Evolutionary conservation across 441 rosid species (phyloP), one percentile per base, ranked within the genome.

Genomic region (Jatropha podagrica): DNA sequence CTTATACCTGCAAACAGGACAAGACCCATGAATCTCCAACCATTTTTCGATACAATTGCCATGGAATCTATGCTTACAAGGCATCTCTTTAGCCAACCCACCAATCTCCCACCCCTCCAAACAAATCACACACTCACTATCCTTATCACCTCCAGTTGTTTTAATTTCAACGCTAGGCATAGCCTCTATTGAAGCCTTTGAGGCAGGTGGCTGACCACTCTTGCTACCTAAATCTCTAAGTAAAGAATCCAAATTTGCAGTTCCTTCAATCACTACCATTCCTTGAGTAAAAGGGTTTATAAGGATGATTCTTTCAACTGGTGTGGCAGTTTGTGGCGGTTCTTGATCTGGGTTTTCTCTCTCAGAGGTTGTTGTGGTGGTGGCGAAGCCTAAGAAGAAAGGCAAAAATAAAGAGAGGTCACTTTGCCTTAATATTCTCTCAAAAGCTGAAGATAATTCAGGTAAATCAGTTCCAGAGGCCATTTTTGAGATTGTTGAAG

Each of bases 31-130:
- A 56, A 83, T 70, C 85, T 84, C 87, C 32, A 93, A 66, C 99
- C 98, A 93, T 86, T 86, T 86, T 77, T 88, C 94, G 71, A 91
- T 86, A 72, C 99, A 95, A 17, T 78, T 80, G 0, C 84, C 86
- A 65, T 93, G 99, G 68, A 95, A 93, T 83, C 68, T 78, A 26
- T 93, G 99, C 76, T 86, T 86, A 75, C 99, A 93, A 4, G 98
- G 96, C 98, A 95, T 93, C 90, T 87, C 95, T 77, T 87, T 85
- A 0, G 79, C 96, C 71, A 82, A 69, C 76, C 80, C 90, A 70
- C 89, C 92, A 46, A 48, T 46, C 62, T 73, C 83, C 88, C 89
- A 88, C 77, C 86, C 90, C 52, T 95, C 99, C 73, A 93, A 83
- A 73, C 98, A 92, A 7, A 92, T 77, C 73, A 80, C 76, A 81